Conservation (phyloP, 1,139 yeast species). For the Diutina mesorugosa region DNA sequence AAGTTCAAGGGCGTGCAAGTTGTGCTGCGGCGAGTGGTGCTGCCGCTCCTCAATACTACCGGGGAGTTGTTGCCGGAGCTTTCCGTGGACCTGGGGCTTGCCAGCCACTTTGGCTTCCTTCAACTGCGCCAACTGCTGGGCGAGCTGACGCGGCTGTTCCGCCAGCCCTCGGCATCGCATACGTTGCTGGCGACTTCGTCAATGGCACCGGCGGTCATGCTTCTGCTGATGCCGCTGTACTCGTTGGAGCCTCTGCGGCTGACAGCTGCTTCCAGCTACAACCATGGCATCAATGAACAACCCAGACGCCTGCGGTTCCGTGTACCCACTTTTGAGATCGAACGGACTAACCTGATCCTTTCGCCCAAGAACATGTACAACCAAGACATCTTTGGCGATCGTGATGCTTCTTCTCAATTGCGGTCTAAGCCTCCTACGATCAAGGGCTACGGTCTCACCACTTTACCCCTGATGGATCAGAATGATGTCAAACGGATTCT, state of each 20-base stretch:
- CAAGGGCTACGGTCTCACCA: conserved; percentile 26
- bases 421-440: conserved; percentile 22
- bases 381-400: conserved; percentile 28
- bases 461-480: conserved; percentile 36
- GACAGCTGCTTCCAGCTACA: conserved; percentile 2
- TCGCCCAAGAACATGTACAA: conserved; percentile 28
- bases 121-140: conserved; percentile 3
- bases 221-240: conserved; percentile 2
- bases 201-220: no score
- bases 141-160: conserved; percentile 1
- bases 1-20: conserved; percentile 33
- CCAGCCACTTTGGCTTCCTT: conserved; percentile 19
- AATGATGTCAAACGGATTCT: conserved; percentile 31
- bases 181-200: neutral
- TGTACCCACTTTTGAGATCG: conserved; percentile 34
- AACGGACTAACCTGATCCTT: conserved; percentile 20
- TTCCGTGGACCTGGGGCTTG: conserved; percentile 37
- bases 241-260: neutral
- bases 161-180: neutral
- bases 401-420: neutral
- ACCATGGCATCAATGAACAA: neutral
- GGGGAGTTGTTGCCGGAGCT: conserved; percentile 31
- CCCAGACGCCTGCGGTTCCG: conserved; percentile 14
- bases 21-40: conserved; percentile 27
- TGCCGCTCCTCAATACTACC: conserved; percentile 22